Percentiles rank a stretch among this genome's conserved stretches.
Conservation (phyloP, 2,329 filamentous ascomycete species). For the Botryotinia calthae region DNA sequence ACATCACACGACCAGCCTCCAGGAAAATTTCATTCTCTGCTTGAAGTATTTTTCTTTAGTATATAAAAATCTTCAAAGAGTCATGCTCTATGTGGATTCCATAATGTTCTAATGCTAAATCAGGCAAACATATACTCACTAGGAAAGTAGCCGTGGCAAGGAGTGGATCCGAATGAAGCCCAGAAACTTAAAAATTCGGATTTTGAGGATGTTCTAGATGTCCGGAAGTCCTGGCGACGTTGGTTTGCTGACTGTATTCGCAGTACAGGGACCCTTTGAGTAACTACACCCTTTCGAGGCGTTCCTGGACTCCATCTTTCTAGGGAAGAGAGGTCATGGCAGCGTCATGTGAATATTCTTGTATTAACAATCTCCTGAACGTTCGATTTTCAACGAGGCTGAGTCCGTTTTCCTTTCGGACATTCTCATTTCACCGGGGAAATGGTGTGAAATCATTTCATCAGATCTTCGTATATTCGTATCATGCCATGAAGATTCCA, state of each 20-base stretch:
- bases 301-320: constrained; percentile 13
- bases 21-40: not conserved
- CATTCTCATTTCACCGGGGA: not conserved
- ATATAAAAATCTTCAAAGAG: constrained; percentile 12
- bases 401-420: not conserved
- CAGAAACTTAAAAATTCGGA: constrained; percentile 9
- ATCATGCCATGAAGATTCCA: not conserved
- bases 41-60: not conserved
- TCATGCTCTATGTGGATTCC: constrained; percentile 10
- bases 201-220: constrained; percentile 9
- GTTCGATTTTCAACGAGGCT: constrained; percentile 13
- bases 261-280: not conserved
- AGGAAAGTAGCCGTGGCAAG: not conserved
- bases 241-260: not conserved
- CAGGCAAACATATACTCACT: not conserved
- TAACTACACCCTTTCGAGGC: not conserved
- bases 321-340: not conserved
- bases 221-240: constrained; percentile 3
- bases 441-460: not conserved
- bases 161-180: not conserved
- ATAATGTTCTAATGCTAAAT: not conserved
- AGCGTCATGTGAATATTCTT: not conserved
- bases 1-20: constrained; percentile 5
- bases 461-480: not conserved
- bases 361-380: not conserved